Conservation (phyloP, 202 grass and related monocot species). For the Setaria italica region DNA sequence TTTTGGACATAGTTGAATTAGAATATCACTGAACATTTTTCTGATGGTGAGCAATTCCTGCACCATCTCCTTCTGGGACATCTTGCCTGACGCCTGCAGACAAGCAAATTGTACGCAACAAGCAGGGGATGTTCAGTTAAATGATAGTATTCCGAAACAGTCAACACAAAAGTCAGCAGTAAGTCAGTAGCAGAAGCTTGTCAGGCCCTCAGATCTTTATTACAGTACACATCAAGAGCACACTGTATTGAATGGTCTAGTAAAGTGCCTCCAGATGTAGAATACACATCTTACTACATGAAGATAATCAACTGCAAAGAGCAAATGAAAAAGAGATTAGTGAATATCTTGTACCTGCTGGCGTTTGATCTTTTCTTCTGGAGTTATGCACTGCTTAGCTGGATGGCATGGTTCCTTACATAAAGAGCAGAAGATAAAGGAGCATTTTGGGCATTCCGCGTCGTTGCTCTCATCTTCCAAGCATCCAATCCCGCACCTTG, state of each 20-base stretch:
- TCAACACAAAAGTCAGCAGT: neutral
- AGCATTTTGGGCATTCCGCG: constrained; percentile 69
- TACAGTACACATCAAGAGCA: neutral
- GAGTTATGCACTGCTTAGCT: constrained; percentile 59
- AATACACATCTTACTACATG: neutral
- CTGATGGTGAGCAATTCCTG: constrained; percentile 69
- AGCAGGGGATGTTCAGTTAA: neutral
- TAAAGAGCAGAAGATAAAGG: constrained; percentile 69
- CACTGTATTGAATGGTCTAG: constrained; percentile 1
- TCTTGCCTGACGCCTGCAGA: constrained; percentile 36
- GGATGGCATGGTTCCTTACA: constrained; percentile 60
- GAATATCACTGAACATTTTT: constrained; percentile 59
- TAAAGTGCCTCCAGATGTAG: neutral
- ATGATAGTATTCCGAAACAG: constrained; percentile 31
- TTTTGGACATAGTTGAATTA: constrained; percentile 66
- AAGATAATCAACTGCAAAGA: constrained; percentile 19
- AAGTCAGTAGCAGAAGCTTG: neutral
- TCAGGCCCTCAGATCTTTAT: constrained; percentile 13
- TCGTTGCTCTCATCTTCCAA: constrained; percentile 65
- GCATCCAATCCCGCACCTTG: constrained; percentile 71
- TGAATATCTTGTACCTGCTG: constrained; percentile 30
- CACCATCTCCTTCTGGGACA: constrained; percentile 47
- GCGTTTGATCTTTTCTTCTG: constrained; percentile 34
- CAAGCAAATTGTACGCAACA: constrained; percentile 20
- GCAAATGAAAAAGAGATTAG: neutral